Conservation (phyloP, 257 asterid genomes). For the Plantago major region DNA sequence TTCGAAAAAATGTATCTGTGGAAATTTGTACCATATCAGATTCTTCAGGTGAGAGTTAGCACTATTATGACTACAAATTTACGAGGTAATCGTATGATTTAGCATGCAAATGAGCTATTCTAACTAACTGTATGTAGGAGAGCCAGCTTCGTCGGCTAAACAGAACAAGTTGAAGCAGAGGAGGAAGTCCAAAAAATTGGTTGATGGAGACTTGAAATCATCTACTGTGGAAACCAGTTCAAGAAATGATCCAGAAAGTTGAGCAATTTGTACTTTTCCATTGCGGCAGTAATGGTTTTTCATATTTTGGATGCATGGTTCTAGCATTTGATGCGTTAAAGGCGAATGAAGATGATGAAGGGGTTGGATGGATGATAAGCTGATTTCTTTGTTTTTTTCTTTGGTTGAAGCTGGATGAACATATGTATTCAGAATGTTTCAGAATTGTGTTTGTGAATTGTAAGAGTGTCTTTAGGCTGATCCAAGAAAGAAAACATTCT, state of each 20-base stretch:
- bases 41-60: conserved; percentile 17
- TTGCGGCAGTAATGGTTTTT: neutral
- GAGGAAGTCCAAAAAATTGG: conserved; percentile 54
- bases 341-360: too few species aligned
- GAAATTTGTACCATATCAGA: conserved; percentile 1
- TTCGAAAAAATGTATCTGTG: conserved; percentile 44
- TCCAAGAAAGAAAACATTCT: too few species aligned
- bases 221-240: conserved; percentile 16
- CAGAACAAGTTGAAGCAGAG: conserved; percentile 46
- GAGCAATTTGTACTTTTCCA: neutral
- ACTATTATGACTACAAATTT: neutral
- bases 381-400: too few species aligned
- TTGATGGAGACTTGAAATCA: conserved; percentile 16
- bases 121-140: conserved; percentile 24
- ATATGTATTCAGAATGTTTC: too few species aligned
- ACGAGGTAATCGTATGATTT: neutral
- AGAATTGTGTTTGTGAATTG: too few species aligned
- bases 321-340: neutral
- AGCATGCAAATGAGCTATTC: neutral
- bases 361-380: too few species aligned
- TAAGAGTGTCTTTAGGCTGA: too few species aligned
- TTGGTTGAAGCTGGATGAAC: too few species aligned
- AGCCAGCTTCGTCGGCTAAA: conserved; percentile 25
- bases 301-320: neutral
- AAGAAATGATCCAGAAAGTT: neutral